phyloP scores from a whole-genome alignment of 2,329 filamentous ascomycete genomes.

The Colletotrichum sansevieriae region DNA sequence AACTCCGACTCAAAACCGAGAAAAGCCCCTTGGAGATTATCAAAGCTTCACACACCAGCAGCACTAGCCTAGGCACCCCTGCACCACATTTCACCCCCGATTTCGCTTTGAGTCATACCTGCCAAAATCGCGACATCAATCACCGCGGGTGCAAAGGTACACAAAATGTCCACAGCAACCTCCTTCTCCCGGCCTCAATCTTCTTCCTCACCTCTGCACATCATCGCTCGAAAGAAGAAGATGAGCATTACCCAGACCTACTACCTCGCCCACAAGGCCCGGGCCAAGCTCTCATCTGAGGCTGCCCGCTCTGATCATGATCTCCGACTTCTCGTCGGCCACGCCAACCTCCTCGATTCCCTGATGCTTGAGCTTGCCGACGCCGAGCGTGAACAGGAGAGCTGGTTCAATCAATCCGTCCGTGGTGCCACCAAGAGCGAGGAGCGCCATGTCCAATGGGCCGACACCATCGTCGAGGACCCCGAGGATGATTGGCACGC shows the following conservation, averaged over 20 bases:
- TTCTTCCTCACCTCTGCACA: slow-evolving; percentile 56
- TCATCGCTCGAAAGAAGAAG: slow-evolving; percentile 68
- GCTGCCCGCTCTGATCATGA: slow-evolving; percentile 93
- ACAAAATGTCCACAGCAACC: slow-evolving; percentile 50
- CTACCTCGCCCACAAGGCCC: slow-evolving; percentile 96
- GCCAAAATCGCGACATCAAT: slow-evolving; percentile 41
- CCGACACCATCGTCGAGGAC: slow-evolving; percentile 81
- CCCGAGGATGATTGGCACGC: slow-evolving; percentile 77
- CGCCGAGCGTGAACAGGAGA: slow-evolving; percentile 94
- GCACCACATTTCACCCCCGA: slow-evolving; percentile 34
- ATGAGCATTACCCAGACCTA: slow-evolving; percentile 99
- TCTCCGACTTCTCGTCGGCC: slow-evolving; percentile 93
- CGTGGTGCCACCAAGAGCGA: slow-evolving; percentile 71
- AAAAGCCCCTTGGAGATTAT: slow-evolving; percentile 25
- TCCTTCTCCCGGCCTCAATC: slow-evolving; percentile 49
- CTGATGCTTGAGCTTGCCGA: slow-evolving; percentile 94
- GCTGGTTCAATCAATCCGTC: slow-evolving; percentile 97
- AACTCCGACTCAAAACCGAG: slow-evolving; percentile 9
- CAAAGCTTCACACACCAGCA: slow-evolving; percentile 36
- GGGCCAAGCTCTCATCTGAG: slow-evolving; percentile 94
- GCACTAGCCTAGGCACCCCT: slow-evolving; percentile 40
- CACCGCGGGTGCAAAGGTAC: slow-evolving; percentile 37
- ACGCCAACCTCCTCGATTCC: slow-evolving; percentile 97
- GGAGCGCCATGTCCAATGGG: slow-evolving; percentile 87
- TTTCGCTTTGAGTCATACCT: slow-evolving; percentile 42